Evolutionary conservation across 2,329 filamentous ascomycete species (phyloP), one percentile per base, ranked within the genome.

Genomic region (Aspergillus sp.): DNA sequence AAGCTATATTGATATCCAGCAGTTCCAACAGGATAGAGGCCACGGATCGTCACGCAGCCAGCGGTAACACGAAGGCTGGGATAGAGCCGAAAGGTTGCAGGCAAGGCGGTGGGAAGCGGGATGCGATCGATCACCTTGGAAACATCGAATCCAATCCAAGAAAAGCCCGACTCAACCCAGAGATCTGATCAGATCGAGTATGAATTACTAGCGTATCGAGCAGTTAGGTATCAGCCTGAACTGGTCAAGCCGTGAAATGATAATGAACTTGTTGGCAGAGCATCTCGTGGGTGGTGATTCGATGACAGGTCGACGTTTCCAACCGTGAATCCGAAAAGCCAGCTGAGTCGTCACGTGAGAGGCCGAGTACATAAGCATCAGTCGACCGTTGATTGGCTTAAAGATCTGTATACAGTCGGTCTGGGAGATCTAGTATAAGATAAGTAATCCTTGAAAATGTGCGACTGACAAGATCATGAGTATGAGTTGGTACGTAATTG

Each of bases 241-340:
- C 8, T 13, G 15, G 19, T 50, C 38, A 52, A 23, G n/a, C 43
- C 17, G 28, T 22, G 38, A 43, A 17, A 47, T 22, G 38, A 25
- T 47, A 25, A 45, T 34, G 47, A 55, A 25, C 19, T 31, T 50
- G 54, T 56, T 22, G 59, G 38, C 30, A 55, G 38, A 63, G 50
- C 19, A 45, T 58, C 54, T 60, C 7, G 47, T 28, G 22, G 23
- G 51, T 52, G 62, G 53, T 61, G 56, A 61, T 57, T 61, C 56
- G 51, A 60, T 61, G 57, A 64, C 62, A 64, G 62, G 54, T 64
- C 47, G 50, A 61, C 54, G 57, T 64, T 55, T 34, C 50, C 51
- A 54, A 45, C 28, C 4, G 25, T 28, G 56, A 52, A 46, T 15
- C 51, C 25, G 15, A 41, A 19, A 25, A 28, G 34, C 34, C 34